phyloP scores from a whole-genome alignment of 2,329 filamentous ascomycete species.

The Daldinia eschscholtzii region DNA sequence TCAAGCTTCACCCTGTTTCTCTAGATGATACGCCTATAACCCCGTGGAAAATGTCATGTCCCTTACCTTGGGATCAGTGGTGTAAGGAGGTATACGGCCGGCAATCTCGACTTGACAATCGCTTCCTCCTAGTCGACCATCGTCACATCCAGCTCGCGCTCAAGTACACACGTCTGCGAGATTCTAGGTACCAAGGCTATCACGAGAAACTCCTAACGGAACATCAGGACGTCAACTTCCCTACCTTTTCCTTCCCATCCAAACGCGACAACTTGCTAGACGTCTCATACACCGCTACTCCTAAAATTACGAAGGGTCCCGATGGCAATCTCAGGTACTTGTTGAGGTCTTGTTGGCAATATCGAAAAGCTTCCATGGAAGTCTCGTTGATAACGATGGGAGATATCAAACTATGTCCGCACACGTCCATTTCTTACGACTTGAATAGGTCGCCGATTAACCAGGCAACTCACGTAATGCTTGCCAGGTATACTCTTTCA shows the following conservation, averaged over 20 bases:
- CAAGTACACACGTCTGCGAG: slow-evolving; percentile 27
- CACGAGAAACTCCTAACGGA: slow-evolving; percentile 12
- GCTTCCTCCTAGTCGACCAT: slow-evolving; percentile 9
- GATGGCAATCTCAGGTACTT: slow-evolving; percentile 15
- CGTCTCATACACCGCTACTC: slow-evolving; percentile 6
- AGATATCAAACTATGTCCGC: slow-evolving; percentile 21
- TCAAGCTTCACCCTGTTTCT: slow-evolving; percentile 14
- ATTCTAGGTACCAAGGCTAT: slow-evolving; percentile 1
- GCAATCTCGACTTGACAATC: background rate
- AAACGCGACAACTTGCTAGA: background rate
- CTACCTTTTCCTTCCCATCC: background rate
- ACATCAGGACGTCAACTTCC: background rate
- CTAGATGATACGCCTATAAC: slow-evolving; percentile 10
- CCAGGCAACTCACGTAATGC: too few species aligned
- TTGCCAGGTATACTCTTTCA: too few species aligned
- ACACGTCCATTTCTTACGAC: background rate
- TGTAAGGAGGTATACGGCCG: background rate
- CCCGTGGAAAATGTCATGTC: slow-evolving; percentile 3
- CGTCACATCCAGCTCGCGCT: slow-evolving; percentile 34
- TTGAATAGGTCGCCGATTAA: too few species aligned
- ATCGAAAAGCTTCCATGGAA: background rate
- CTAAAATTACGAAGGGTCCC: slow-evolving; percentile 5
- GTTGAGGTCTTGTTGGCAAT: slow-evolving; percentile 10
- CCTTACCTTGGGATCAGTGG: slow-evolving; percentile 3
- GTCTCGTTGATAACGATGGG: slow-evolving; percentile 13